Evolutionary conservation across 108 stramenopile species (phyloP), one percentile per base, ranked within the genome.

Genomic region (Stephanodiscus triporus): DNA sequence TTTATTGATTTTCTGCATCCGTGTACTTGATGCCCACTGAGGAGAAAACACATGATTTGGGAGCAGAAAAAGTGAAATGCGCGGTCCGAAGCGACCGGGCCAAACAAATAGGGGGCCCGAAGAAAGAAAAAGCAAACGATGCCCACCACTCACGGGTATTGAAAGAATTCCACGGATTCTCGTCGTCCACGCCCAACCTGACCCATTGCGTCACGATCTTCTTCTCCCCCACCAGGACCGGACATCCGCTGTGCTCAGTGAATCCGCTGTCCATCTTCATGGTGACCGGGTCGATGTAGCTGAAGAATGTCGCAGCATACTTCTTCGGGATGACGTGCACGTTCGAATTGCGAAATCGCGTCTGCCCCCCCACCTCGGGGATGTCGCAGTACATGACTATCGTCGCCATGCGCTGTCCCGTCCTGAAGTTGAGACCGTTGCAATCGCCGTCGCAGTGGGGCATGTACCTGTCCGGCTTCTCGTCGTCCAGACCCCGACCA

Each of bases 161-260:
- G 81, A 90, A 93, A 9, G 83, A 75, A 71, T 84, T 77, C 96
- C 96, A 97, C 8, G 92, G 89, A 75, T 89, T 91, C 62, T 91
- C 91, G 54, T 70, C 72, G 58, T 88, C 87, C 24, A 98, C 98
- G 57, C 97, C 97, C 29, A 84, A 73, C 59, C 98, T 85, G 66
- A 98, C 90, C 98, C 98, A 98, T 78, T 97, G 92, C 4, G 98
- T 98, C 10, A 97, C 90, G 73, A 98, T 97, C 81, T 94, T 94
- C 86, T 98, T 98, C 77, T 91, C 89, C 10, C 97, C 97, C 70
- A 90, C 87, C 57, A 88, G 58, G 24, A 98, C 94, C 4, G 97
- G 97, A 75, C 97, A 98, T 54, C 97, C 97, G 43, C 85, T 85
- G 69, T 97, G 95, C 40, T 95, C 89, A 10, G 95, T 96, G 63